Percentiles rank a stretch among this genome's conserved stretches.
Evolutionary conservation across 2,329 filamentous ascomycete species (phyloP).

Genomic region (Ophiostoma perfectum): DNA sequence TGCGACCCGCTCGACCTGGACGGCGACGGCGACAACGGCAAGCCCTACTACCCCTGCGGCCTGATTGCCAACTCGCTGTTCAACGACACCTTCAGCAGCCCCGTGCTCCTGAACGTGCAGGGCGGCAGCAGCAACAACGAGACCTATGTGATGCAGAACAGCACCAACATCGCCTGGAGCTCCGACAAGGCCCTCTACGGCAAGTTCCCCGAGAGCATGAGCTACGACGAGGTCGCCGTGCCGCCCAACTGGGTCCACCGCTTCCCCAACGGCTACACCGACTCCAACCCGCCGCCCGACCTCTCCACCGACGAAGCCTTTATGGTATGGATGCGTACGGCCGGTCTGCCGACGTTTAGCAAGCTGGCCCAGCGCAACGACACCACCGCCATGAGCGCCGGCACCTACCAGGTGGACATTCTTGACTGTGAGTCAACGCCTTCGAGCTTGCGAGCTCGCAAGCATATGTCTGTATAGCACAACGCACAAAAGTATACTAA

Average conservation of each 20-base stretch:
- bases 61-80: conserved; percentile 95
- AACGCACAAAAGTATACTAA: conserved; percentile 5
- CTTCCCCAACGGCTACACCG: conserved; percentile 66
- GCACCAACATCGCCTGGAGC: conserved; percentile 74
- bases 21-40: conserved; percentile 49
- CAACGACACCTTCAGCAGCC: conserved; percentile 79
- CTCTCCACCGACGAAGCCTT: conserved; percentile 74
- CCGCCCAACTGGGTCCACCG: conserved; percentile 78
- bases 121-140: conserved; percentile 36
- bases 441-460: neutral
- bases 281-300: conserved; percentile 60
- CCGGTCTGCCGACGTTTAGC: conserved; percentile 87
- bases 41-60: conserved; percentile 88
- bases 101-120: conserved; percentile 53
- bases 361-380: conserved; percentile 88
- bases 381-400: conserved; percentile 57
- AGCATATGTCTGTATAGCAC: neutral
- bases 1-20: conserved; percentile 64
- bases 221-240: conserved; percentile 60
- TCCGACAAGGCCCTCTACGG: conserved; percentile 79
- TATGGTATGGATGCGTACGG: conserved; percentile 98
- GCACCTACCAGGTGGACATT: conserved; percentile 72
- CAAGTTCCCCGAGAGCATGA: conserved; percentile 53
- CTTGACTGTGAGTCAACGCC: conserved; percentile 60
- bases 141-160: conserved; percentile 71